Percentiles rank a stretch among this genome's conserved stretches.
Evolutionary conservation across 805 yeast genomes (phyloP).

Genomic region (Ogataea chonburiensis): DNA sequence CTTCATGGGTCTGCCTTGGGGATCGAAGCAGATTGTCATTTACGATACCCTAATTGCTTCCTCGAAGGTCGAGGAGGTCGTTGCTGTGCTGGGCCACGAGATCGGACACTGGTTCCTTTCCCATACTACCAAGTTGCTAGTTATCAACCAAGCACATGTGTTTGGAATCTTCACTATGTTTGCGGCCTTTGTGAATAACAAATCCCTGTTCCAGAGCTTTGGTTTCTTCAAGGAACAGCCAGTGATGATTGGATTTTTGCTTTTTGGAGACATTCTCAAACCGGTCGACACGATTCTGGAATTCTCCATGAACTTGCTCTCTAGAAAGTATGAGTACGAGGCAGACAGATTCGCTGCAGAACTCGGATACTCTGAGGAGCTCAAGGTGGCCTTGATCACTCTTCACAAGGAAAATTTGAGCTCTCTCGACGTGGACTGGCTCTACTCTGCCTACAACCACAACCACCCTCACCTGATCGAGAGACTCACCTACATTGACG

Average conservation of each 20-base stretch:
- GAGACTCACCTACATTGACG: conserved; percentile 74
- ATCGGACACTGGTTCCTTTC: conserved; percentile 96
- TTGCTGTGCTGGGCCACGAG: conserved; percentile 97
- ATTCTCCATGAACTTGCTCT: conserved; percentile 64
- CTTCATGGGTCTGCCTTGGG: conserved; percentile 94
- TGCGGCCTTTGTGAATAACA: conserved; percentile 76
- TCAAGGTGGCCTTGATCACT: conserved; percentile 70
- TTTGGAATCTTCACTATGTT: conserved; percentile 69
- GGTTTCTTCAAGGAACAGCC: conserved; percentile 74
- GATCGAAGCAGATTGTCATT: conserved; percentile 86
- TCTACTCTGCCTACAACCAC: conserved; percentile 83
- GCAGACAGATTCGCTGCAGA: conserved; percentile 86
- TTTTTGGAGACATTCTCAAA: conserved; percentile 73
- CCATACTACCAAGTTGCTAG: conserved; percentile 78
- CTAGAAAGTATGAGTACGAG: conserved; percentile 88
- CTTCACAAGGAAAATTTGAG: conserved; percentile 79
- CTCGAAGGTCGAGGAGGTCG: conserved; percentile 73
- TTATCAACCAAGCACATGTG: conserved; percentile 61
- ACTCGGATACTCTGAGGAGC: conserved; percentile 66
- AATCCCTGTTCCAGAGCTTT: conserved; percentile 72
- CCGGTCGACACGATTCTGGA: conserved; percentile 73
- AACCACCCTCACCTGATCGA: conserved; percentile 92
- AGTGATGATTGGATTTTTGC: conserved; percentile 72
- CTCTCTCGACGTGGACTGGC: conserved; percentile 85
- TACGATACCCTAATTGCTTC: conserved; percentile 88